These are phyloP conservation scores for Penicillium sp. DNA, from an alignment of 2,329 filamentous ascomycete genomes.

Conservation along the genomic window DNA sequence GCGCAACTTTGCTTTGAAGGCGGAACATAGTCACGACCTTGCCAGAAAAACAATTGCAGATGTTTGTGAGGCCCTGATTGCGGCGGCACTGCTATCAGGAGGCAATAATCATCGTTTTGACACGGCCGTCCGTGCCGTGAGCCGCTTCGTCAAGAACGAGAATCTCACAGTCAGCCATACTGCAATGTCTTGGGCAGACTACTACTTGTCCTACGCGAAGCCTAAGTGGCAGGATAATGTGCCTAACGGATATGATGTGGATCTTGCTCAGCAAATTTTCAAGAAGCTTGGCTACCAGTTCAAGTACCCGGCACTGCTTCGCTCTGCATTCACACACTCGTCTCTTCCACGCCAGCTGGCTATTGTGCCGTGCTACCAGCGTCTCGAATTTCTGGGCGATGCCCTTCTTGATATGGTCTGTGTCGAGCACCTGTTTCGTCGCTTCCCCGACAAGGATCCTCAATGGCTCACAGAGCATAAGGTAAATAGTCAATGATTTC, in stretches of 20 bases:
- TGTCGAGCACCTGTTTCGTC: constrained; percentile 78
- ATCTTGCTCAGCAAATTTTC: constrained; percentile 68
- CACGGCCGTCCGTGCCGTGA: constrained; percentile 62
- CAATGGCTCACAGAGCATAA: constrained; percentile 99
- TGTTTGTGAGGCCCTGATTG: constrained; percentile 92
- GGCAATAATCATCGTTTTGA: constrained; percentile 58
- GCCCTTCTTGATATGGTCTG: constrained; percentile 83
- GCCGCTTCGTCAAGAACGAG: constrained; percentile 63
- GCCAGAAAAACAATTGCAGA: constrained; percentile 91
- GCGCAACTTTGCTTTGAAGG: constrained; percentile 59
- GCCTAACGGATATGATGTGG: constrained; percentile 67
- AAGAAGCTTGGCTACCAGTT: constrained; percentile 68
- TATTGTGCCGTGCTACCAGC: constrained; percentile 83
- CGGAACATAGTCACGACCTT: constrained; percentile 63
- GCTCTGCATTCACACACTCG: constrained; percentile 85
- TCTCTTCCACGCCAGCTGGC: constrained; percentile 77
- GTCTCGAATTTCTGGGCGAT: constrained; percentile 90
- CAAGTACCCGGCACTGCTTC: constrained; percentile 72
- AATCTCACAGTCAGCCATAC: constrained; percentile 61
- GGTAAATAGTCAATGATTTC: constrained; percentile 33
- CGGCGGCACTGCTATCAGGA: constrained; percentile 70
- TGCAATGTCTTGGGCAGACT: constrained; percentile 72
- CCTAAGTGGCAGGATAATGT: constrained; percentile 71
- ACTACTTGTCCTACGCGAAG: constrained; percentile 67
- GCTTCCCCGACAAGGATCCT: constrained; percentile 77